Evolutionary conservation across 2,329 filamentous ascomycete species (phyloP).

Genomic region (Madurella mycetomatis): DNA sequence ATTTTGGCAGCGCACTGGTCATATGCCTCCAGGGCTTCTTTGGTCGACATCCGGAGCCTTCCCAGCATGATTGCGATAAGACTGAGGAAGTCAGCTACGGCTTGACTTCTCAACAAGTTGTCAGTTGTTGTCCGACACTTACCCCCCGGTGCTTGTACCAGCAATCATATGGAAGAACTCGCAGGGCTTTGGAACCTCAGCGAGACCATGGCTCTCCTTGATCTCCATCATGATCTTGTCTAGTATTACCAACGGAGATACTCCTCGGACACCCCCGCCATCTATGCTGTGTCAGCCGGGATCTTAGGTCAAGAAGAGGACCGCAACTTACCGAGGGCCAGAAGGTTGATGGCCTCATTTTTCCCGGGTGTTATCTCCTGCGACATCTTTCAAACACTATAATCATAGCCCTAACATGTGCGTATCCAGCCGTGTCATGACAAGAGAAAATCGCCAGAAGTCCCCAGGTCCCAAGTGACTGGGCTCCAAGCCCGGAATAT

Average conservation of each 20-base stretch:
- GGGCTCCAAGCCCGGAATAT: not conserved
- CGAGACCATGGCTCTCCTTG: slow-evolving; percentile 19
- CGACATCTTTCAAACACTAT: not conserved
- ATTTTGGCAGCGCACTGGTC: slow-evolving; percentile 33
- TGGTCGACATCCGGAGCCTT: slow-evolving; percentile 40
- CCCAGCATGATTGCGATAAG: slow-evolving; percentile 46
- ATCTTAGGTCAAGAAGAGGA: no score
- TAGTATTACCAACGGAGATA: slow-evolving; percentile 34
- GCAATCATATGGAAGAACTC: slow-evolving; percentile 39
- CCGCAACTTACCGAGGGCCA: slow-evolving; percentile 21
- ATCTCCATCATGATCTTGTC: slow-evolving; percentile 32
- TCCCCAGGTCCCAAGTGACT: not conserved
- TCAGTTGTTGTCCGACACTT: slow-evolving; percentile 5
- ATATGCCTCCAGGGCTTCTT: slow-evolving; percentile 41
- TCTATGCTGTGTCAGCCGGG: slow-evolving; percentile 19
- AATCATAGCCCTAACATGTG: not conserved
- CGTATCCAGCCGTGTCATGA: not conserved
- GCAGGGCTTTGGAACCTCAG: slow-evolving; percentile 31
- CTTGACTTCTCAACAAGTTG: no score
- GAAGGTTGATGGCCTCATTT: slow-evolving; percentile 20
- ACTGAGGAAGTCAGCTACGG: slow-evolving; percentile 24
- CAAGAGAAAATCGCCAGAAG: not conserved
- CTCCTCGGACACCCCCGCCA: slow-evolving; percentile 35
- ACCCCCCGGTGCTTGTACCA: slow-evolving; percentile 36
- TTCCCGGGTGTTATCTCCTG: not conserved